These are phyloP conservation scores for Penicillium oxalicum DNA, from an alignment of 2,329 filamentous ascomycete genomes.

Conservation along the genomic window DNA sequence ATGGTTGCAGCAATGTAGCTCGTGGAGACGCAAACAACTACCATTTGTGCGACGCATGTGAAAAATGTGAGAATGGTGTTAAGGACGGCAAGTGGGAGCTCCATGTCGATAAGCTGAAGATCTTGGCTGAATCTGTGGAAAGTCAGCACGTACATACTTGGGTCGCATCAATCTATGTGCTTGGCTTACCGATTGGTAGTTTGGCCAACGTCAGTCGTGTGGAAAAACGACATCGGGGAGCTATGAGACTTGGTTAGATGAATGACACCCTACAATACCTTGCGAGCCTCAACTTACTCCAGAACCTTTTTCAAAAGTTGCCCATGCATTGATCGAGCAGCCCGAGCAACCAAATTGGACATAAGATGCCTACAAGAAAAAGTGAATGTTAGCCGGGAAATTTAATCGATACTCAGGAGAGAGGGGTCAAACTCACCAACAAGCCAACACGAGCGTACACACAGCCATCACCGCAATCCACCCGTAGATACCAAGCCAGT, in stretches of 20 bases:
- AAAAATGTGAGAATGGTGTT: neutral
- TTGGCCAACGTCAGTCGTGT: neutral
- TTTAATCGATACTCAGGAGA: too few relatives aligned
- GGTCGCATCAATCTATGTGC: too few relatives aligned
- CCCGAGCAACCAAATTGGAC: slow-evolving; percentile 1
- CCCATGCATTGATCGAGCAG: slow-evolving; percentile 1
- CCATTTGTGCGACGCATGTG: neutral
- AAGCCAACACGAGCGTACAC: slow-evolving; percentile 1
- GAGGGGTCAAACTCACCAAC: neutral
- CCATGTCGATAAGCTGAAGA: slow-evolving; percentile 3
- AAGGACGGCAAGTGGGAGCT: slow-evolving; percentile 1
- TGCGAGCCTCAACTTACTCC: neutral
- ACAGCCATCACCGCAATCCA: neutral
- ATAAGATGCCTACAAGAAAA: neutral
- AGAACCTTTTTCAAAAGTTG: slow-evolving; percentile 1
- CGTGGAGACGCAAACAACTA: neutral
- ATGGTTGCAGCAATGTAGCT: slow-evolving; percentile 1
- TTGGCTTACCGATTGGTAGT: slow-evolving; percentile 1
- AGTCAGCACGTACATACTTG: neutral
- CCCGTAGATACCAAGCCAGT: slow-evolving; percentile 3
- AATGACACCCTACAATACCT: neutral
- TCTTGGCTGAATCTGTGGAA: slow-evolving; percentile 3
- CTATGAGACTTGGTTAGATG: neutral
- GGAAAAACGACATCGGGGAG: slow-evolving; percentile 3
- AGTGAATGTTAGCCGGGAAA: neutral